phyloP scores from a whole-genome alignment of 352 stramenopile species.

The Phytophthora sojae region DNA sequence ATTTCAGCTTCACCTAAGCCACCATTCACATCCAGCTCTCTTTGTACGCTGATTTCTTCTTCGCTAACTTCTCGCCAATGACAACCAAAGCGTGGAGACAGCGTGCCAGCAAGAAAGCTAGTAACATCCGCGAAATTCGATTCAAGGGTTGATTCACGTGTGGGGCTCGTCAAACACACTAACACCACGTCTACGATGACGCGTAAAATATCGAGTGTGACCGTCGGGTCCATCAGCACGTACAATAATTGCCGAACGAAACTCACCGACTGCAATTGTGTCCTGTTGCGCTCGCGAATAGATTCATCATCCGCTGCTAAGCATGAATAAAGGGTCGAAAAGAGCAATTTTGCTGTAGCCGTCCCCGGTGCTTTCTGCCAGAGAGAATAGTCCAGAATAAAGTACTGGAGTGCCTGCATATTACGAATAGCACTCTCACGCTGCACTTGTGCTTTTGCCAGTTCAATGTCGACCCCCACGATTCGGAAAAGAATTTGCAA shows the following conservation, averaged over 20 bases:
- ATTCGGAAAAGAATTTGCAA: conserved; percentile 62
- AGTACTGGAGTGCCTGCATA: conserved; percentile 72
- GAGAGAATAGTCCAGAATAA: conserved; percentile 75
- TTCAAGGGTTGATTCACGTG: conserved; percentile 47
- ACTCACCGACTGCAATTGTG: conserved; percentile 67
- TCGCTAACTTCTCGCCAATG: conserved; percentile 15
- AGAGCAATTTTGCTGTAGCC: conserved; percentile 57
- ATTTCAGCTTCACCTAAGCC: conserved; percentile 1
- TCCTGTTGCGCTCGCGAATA: conserved; percentile 61
- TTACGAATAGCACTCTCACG: conserved; percentile 64
- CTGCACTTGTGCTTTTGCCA: not conserved
- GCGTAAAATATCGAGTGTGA: conserved; percentile 56
- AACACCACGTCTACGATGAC: conserved; percentile 76
- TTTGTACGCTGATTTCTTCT: conserved; percentile 14
- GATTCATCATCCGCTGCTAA: conserved; percentile 55
- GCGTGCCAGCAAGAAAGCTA: conserved; percentile 60
- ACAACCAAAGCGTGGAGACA: conserved; percentile 62
- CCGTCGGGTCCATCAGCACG: conserved; percentile 65
- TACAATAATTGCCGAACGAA: conserved; percentile 77
- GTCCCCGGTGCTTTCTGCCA: conserved; percentile 54
- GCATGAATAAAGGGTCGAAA: conserved; percentile 71
- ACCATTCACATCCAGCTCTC: conserved; percentile 8
- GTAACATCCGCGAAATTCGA: conserved; percentile 74
- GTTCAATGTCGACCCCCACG: conserved; percentile 56
- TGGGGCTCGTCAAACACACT: conserved; percentile 64